Percentiles rank a stretch among this genome's conserved stretches.
These are phyloP conservation scores for Dendrobium huoshanense DNA, from an alignment of 106 monocot genomes.

Conservation along the genomic window DNA sequence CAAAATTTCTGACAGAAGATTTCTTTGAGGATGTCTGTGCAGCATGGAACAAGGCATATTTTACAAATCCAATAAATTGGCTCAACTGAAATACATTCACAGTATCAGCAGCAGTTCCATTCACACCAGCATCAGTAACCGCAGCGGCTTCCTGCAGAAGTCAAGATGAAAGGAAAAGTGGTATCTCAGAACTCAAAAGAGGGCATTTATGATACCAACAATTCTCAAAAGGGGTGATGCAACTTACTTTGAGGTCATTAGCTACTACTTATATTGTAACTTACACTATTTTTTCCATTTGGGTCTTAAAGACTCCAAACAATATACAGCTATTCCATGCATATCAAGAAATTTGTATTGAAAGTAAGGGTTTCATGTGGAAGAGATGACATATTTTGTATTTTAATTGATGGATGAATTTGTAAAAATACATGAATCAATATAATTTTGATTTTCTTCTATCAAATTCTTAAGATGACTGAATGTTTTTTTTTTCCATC, in stretches of 20 bases:
- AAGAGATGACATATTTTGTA: no score
- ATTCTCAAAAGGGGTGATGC: neutral
- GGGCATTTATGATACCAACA: conserved; percentile 4
- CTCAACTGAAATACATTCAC: conserved; percentile 43
- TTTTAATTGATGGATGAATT: no score
- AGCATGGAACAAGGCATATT: no score
- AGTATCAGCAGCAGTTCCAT: conserved; percentile 33
- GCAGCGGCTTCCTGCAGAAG: conserved; percentile 1
- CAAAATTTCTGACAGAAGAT: no score
- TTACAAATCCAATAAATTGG: conserved; percentile 41
- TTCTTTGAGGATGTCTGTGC: no score
- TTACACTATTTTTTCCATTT: neutral
- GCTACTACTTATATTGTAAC: neutral
- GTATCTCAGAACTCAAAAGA: conserved; percentile 16
- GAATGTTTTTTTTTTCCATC: no score
- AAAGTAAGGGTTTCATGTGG: no score
- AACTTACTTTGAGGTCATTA: neutral
- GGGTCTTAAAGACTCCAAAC: neutral
- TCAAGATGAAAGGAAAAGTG: conserved; percentile 19
- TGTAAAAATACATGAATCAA: no score
- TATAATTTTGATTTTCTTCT: no score
- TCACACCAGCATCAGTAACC: conserved; percentile 15
- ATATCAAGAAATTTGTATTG: neutral
- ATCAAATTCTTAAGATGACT: no score
- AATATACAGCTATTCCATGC: neutral